Percentiles rank a stretch among this genome's conserved stretches.
Conservation (phyloP, 768 basidiomycete species). For the Boletales sp. region DNA sequence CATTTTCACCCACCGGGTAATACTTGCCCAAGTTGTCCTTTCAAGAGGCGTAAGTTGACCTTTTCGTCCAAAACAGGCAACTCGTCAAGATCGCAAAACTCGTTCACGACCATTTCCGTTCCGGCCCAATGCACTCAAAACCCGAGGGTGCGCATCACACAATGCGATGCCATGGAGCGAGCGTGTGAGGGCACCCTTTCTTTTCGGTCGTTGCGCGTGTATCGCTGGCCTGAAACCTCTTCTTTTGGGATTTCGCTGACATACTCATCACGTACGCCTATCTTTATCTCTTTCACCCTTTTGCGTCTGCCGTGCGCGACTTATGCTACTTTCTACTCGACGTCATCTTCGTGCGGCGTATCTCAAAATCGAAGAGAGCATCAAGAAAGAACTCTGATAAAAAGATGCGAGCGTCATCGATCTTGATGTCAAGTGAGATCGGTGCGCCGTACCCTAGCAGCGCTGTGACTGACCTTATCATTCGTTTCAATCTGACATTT, state of each 20-base stretch:
- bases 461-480: neutral
- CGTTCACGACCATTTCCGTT: conserved; percentile 17
- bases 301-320: conserved; percentile 1
- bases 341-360: conserved; percentile 6
- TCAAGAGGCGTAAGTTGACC: neutral
- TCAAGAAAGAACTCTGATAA: neutral
- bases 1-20: neutral
- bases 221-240: conserved; percentile 1
- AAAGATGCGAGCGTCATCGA: neutral
- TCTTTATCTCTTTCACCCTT: neutral
- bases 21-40: neutral
- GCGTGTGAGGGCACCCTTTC: conserved; percentile 12
- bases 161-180: conserved; percentile 9
- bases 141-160: conserved; percentile 7
- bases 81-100: conserved; percentile 8
- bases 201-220: neutral
- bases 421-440: neutral
- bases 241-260: neutral
- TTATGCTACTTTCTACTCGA: conserved; percentile 3
- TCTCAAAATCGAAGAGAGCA: no score
- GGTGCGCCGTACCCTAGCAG: neutral
- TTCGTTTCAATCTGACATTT: neutral
- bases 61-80: conserved; percentile 14
- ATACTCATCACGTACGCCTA: neutral
- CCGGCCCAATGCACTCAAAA: neutral